phyloP scores from a whole-genome alignment of 78 protist species.

The slime mould (Dictyostelium discoideum) region DNA sequence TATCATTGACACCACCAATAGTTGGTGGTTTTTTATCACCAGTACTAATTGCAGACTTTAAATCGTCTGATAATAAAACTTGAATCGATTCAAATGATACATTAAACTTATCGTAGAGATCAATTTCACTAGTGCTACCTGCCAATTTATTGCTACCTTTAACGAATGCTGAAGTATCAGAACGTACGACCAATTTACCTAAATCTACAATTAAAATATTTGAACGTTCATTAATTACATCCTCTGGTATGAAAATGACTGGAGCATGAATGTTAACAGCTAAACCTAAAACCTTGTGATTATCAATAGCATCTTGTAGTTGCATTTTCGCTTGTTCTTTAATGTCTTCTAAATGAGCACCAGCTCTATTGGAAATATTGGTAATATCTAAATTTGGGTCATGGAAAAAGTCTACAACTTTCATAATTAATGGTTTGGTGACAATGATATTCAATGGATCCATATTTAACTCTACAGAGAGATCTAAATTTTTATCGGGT shows the following conservation, averaged over 20 bases:
- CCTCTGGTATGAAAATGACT: conserved; percentile 64
- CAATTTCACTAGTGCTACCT: conserved; percentile 3
- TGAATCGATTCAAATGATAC: conserved; percentile 60
- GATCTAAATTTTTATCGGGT: conserved; percentile 28
- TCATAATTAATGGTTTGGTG: conserved; percentile 60
- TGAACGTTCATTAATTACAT: conserved; percentile 21
- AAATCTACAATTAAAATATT: conserved; percentile 37
- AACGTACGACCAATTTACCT: conserved; percentile 60
- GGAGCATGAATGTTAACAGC: conserved; percentile 71
- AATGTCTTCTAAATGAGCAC: conserved; percentile 34
- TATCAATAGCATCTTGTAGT: conserved; percentile 60
- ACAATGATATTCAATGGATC: conserved; percentile 54
- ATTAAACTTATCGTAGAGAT: conserved; percentile 69
- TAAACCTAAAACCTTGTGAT: conserved; percentile 67
- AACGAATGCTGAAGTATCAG: neutral
- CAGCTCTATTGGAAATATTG: conserved; percentile 66
- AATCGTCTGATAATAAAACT: conserved; percentile 33
- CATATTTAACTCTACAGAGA: conserved; percentile 56
- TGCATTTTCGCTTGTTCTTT: conserved; percentile 56
- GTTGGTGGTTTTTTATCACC: neutral
- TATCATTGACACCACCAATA: neutral
- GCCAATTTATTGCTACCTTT: conserved; percentile 52
- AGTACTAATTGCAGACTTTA: neutral
- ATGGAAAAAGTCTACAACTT: conserved; percentile 45
- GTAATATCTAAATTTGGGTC: conserved; percentile 54